phyloP scores from a whole-genome alignment of 1,139 yeast genomes.

The Yamadazyma triangularis region DNA sequence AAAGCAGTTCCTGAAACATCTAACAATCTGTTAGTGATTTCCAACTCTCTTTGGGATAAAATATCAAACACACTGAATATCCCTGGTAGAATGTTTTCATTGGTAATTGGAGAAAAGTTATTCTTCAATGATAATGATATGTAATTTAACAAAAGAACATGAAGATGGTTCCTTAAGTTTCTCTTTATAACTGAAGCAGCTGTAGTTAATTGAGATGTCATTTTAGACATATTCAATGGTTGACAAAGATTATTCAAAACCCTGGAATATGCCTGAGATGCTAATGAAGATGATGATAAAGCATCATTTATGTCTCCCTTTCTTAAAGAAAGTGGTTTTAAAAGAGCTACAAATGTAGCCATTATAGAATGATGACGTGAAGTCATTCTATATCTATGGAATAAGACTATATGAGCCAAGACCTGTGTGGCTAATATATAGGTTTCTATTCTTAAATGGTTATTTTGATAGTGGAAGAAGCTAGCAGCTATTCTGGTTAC shows the following conservation, averaged over 20 bases:
- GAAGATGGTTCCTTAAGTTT: conserved; percentile 58
- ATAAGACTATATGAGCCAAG: conserved; percentile 53
- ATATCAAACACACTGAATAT: conserved; percentile 65
- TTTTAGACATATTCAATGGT: conserved; percentile 35
- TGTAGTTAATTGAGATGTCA: conserved; percentile 43
- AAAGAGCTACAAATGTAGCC: conserved; percentile 41
- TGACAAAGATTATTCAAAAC: conserved; percentile 69
- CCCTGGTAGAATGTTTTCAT: conserved; percentile 52
- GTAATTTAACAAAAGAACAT: conserved; percentile 56
- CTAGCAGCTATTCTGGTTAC: conserved; percentile 21
- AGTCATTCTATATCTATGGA: conserved; percentile 65
- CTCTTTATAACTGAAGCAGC: conserved; percentile 52
- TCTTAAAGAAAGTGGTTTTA: conserved; percentile 37
- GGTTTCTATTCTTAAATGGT: background rate
- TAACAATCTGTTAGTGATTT: conserved; percentile 59
- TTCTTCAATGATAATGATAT: conserved; percentile 47
- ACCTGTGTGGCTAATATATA: conserved; percentile 39
- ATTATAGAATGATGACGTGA: conserved; percentile 70
- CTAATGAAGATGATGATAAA: conserved; percentile 3
- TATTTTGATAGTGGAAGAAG: background rate
- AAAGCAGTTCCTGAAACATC: conserved; percentile 69
- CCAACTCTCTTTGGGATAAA: conserved; percentile 63
- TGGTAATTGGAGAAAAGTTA: conserved; percentile 45
- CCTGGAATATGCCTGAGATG: conserved; percentile 52
- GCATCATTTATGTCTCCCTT: conserved; percentile 1